Percentiles rank a stretch among this genome's conserved stretches.
Conservation (phyloP, 331 rosid species). For the Quercus tomentella region DNA sequence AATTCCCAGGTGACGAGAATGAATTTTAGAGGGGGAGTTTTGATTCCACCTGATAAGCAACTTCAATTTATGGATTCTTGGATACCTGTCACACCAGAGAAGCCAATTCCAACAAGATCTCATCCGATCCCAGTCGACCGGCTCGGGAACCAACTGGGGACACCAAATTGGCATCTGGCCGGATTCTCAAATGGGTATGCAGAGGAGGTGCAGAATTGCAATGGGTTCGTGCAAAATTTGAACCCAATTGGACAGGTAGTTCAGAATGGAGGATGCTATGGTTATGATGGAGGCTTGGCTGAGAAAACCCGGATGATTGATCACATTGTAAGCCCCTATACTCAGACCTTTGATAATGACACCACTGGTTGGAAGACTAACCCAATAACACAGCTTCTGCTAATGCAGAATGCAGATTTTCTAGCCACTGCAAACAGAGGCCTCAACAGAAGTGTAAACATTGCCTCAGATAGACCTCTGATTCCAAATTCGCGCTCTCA, state of each 20-base stretch:
- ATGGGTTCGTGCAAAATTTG: slow-evolving; percentile 24
- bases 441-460: slow-evolving; percentile 21
- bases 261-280: slow-evolving; percentile 13
- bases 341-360: slow-evolving; percentile 21
- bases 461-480: slow-evolving; percentile 40
- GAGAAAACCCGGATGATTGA: slow-evolving; percentile 21
- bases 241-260: slow-evolving; percentile 14
- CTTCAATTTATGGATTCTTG: slow-evolving; percentile 31
- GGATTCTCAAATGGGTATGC: slow-evolving; percentile 26
- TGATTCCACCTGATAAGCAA: slow-evolving; percentile 27
- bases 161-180: slow-evolving; percentile 23
- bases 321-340: slow-evolving; percentile 32
- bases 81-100: slow-evolving; percentile 57
- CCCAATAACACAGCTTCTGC: slow-evolving; percentile 30
- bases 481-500: slow-evolving; percentile 30
- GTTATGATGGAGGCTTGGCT: slow-evolving; percentile 12
- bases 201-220: slow-evolving; percentile 22
- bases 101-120: slow-evolving; percentile 29
- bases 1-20: slow-evolving; percentile 25
- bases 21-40: slow-evolving; percentile 39
- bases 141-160: slow-evolving; percentile 19
- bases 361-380: slow-evolving; percentile 24
- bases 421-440: slow-evolving; percentile 26
- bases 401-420: slow-evolving; percentile 20
- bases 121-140: slow-evolving; percentile 17